Conservation (phyloP, 768 basidiomycete species). For the Mycena crocata region DNA sequence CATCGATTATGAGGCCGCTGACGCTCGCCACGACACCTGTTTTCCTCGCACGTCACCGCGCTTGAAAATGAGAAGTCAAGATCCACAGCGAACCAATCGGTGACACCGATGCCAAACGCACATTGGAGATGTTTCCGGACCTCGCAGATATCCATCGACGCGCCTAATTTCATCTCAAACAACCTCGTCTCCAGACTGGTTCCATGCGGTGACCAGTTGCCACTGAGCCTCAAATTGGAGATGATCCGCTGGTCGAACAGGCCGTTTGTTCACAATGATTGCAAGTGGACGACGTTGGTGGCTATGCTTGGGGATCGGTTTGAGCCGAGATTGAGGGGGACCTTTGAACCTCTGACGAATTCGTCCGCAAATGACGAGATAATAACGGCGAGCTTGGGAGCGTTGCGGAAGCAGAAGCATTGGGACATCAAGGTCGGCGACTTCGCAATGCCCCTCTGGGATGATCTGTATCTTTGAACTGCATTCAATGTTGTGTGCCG, state of each 20-base stretch:
- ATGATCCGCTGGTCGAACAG: constrained; percentile 26
- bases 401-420: not conserved
- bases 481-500: too few relatives aligned
- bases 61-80: constrained; percentile 2
- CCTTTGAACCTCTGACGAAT: not conserved
- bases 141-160: constrained; percentile 20
- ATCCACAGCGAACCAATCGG: too few relatives aligned
- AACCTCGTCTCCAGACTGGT: not conserved
- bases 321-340: not conserved
- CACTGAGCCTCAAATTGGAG: constrained; percentile 21
- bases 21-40: not conserved
- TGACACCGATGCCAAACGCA: not conserved
- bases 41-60: not conserved
- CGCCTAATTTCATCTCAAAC: not conserved
- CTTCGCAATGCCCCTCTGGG: not conserved
- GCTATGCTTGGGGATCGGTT: constrained; percentile 14
- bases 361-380: not conserved
- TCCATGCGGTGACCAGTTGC: not conserved
- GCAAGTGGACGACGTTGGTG: constrained; percentile 9
- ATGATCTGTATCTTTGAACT: not conserved
- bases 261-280: constrained; percentile 2
- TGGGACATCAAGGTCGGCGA: constrained; percentile 15
- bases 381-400: not conserved
- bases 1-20: not conserved
- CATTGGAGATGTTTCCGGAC: constrained; percentile 9